Percentiles rank a stretch among this genome's conserved stretches.
These are phyloP conservation scores for Alloascoidea hylecoeti DNA, from an alignment of 805 yeast species.

Conservation along the genomic window DNA sequence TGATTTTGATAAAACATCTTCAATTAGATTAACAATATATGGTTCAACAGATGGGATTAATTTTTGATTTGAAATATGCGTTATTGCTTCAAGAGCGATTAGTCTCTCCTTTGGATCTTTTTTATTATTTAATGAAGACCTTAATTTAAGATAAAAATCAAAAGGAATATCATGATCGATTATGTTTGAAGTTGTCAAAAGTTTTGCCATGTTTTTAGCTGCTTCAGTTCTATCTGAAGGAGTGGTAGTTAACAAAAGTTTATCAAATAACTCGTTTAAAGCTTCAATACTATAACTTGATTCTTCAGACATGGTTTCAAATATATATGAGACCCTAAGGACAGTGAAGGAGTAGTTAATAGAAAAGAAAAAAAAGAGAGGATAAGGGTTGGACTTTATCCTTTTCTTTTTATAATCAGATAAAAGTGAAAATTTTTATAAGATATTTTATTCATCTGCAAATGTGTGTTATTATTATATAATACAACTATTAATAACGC, in stretches of 20 bases:
- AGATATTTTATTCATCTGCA: no score
- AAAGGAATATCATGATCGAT: slow-evolving; percentile 97
- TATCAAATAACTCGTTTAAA: slow-evolving; percentile 85
- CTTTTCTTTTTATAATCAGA: no score
- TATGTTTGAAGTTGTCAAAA: slow-evolving; percentile 91
- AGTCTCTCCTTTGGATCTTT: slow-evolving; percentile 50
- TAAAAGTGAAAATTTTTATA: no score
- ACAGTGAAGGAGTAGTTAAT: no score
- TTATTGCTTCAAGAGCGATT: slow-evolving; percentile 74
- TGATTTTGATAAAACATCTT: slow-evolving; percentile 57
- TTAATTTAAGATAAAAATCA: slow-evolving; percentile 68
- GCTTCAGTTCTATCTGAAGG: slow-evolving; percentile 69
- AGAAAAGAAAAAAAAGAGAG: no score
- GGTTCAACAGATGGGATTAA: slow-evolving; percentile 94
- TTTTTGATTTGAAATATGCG: slow-evolving; percentile 58
- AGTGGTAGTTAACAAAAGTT: slow-evolving; percentile 76
- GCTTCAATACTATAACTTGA: slow-evolving; percentile 36
- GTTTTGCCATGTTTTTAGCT: slow-evolving; percentile 80
- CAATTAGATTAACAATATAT: slow-evolving; percentile 66
- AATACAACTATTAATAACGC: no score
- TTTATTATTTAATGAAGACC: slow-evolving; percentile 66
- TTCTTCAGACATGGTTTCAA: no score
- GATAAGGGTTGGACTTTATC: no score
- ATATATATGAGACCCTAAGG: no score
- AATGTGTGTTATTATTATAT: no score